phyloP scores from a whole-genome alignment of 129 eudicot species.

The Saposhnikovia divaricata region DNA sequence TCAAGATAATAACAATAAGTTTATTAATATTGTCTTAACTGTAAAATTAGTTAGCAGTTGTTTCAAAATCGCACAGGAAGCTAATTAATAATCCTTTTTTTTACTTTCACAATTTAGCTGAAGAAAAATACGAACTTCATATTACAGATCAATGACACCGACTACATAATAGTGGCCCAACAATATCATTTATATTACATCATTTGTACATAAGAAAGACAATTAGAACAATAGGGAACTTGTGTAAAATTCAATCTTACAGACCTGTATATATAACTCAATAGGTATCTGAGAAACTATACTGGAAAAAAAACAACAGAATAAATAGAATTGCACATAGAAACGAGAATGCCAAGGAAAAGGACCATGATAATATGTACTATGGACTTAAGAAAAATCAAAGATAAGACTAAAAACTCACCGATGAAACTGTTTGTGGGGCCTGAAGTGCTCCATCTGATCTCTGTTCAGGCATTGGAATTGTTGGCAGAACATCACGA shows the following conservation, averaged over 20 bases:
- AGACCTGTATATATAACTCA: background rate
- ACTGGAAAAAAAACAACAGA: background rate
- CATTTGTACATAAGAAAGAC: background rate
- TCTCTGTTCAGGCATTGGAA: conserved; percentile 32
- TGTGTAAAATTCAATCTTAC: background rate
- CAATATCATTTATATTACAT: background rate
- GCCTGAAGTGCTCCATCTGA: conserved; percentile 40
- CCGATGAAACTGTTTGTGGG: conserved; percentile 44
- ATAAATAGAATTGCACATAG: background rate
- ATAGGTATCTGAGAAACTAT: background rate
- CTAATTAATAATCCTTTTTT: background rate
- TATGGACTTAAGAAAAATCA: background rate
- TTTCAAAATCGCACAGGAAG: background rate
- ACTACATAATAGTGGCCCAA: background rate
- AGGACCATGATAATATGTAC: background rate
- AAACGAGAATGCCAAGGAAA: background rate
- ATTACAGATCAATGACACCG: background rate
- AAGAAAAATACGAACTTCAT: background rate
- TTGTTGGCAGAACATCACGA: conserved; percentile 21
- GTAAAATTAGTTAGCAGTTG: background rate
- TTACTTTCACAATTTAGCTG: background rate
- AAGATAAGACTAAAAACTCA: conserved; percentile 20
- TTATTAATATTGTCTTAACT: background rate
- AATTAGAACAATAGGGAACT: background rate
- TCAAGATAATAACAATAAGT: conserved; percentile 11